Evolutionary conservation across 2,329 filamentous ascomycete genomes (phyloP).

Genomic region (Dryadomyces sulphureus): DNA sequence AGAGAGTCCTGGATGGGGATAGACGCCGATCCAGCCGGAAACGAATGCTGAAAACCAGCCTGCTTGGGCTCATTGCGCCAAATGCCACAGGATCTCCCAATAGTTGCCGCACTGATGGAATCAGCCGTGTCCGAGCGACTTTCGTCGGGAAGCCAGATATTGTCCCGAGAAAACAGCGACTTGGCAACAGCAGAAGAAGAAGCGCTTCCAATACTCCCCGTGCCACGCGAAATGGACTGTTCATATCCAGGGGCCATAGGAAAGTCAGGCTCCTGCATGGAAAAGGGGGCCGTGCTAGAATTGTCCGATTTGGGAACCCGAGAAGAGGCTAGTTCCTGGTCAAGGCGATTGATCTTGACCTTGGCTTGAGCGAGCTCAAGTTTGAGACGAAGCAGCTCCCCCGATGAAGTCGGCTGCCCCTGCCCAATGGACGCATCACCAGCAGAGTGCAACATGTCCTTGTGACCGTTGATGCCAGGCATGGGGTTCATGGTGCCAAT

Average conservation of each 20-base stretch:
- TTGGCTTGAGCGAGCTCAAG: conserved; percentile 57
- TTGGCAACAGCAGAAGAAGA: conserved; percentile 17
- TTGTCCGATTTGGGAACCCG: conserved; percentile 45
- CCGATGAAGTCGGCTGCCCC: conserved; percentile 24
- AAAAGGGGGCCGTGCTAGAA: conserved; percentile 34
- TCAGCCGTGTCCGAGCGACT: conserved; percentile 42
- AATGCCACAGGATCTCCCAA: conserved; percentile 6
- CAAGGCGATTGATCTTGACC: conserved; percentile 54
- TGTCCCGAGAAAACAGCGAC: conserved; percentile 24
- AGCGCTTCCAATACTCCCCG: conserved; percentile 10
- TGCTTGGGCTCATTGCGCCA: conserved; percentile 23
- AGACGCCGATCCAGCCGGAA: conserved; percentile 13
- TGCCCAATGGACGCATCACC: conserved; percentile 35
- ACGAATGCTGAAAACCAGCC: conserved; percentile 18
- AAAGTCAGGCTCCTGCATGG: conserved; percentile 23
- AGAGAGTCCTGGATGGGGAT: conserved; percentile 18
- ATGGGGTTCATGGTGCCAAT: too few species aligned
- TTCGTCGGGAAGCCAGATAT: conserved; percentile 41
- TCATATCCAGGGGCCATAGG: conserved; percentile 5
- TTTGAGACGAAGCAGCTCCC: conserved; percentile 54
- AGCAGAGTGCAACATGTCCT: conserved; percentile 30
- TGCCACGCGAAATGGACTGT: conserved; percentile 5
- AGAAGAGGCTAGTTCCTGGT: conserved; percentile 51
- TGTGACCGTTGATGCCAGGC: conserved; percentile 26
- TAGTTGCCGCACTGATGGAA: conserved; percentile 26